Conservation (phyloP, 2,329 filamentous ascomycete species). For the Paracamarosporium sp. region DNA sequence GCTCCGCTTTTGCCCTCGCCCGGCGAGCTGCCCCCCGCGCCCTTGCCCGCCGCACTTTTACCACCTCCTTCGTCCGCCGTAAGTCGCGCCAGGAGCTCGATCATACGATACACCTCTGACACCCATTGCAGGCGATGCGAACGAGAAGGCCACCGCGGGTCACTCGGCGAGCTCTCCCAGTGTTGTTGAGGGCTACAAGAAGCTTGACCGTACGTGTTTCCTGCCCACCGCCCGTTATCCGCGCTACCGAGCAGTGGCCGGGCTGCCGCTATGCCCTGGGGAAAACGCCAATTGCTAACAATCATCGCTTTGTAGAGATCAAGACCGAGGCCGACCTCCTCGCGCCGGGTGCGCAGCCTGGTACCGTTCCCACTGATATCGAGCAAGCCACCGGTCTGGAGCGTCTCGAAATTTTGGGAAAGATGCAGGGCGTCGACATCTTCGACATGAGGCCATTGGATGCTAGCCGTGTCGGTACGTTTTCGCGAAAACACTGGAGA, state of each 20-base stretch:
- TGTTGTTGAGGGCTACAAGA: constrained; percentile 48
- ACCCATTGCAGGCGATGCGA: constrained; percentile 36
- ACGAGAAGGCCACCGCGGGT: constrained; percentile 42
- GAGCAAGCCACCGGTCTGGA: constrained; percentile 97
- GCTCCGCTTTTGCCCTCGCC: constrained; percentile 56
- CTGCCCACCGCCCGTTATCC: constrained; percentile 21
- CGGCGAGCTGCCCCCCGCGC: constrained; percentile 53
- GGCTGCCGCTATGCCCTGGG: constrained; percentile 4
- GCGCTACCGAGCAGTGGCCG: constrained; percentile 17
- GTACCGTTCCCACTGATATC: constrained; percentile 89
- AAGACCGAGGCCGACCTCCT: constrained; percentile 82
- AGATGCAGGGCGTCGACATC: constrained; percentile 97
- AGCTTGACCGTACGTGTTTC: constrained; percentile 51
- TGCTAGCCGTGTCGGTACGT: constrained; percentile 80
- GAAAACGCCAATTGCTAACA: constrained; percentile 35
- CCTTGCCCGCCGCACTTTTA: constrained; percentile 54
- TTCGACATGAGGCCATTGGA: constrained; percentile 99
- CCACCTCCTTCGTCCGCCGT: constrained; percentile 55
- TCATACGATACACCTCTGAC: constrained; percentile 42
- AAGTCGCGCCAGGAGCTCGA: constrained; percentile 41
- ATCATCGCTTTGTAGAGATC: constrained; percentile 71
- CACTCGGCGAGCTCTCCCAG: constrained; percentile 34
- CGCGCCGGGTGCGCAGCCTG: constrained; percentile 79
- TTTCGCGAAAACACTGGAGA: constrained; percentile 1
- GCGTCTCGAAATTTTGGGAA: constrained; percentile 97